Conservation (phyloP, 2,329 filamentous ascomycete species). For the Zymoseptoria passerinii region DNA sequence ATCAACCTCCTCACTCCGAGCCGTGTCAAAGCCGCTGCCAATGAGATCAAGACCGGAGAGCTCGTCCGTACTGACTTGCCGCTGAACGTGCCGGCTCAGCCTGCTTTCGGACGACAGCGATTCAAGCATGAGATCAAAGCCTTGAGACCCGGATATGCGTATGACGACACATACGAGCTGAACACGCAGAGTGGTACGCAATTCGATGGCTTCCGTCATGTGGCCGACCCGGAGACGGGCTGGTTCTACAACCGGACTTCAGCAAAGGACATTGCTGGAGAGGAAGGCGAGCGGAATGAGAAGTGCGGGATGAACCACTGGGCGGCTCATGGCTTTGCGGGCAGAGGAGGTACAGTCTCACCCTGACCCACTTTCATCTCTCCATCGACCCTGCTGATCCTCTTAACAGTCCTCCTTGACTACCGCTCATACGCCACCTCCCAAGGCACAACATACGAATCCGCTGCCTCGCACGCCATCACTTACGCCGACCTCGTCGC, state of each 20-base stretch:
- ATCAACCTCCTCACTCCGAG: constrained; percentile 50
- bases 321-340: constrained; percentile 39
- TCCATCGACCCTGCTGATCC: neutral
- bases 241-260: constrained; percentile 38
- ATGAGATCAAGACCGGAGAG: constrained; percentile 49
- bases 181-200: constrained; percentile 40
- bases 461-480: constrained; percentile 36
- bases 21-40: constrained; percentile 45
- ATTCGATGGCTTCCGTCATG: constrained; percentile 41
- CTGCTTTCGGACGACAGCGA: constrained; percentile 44
- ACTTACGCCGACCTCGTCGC: constrained; percentile 44
- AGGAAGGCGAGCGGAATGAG: constrained; percentile 32
- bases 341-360: constrained; percentile 27
- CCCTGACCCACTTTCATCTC: neutral
- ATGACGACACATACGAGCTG: constrained; percentile 37
- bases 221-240: constrained; percentile 32
- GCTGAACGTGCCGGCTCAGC: constrained; percentile 43
- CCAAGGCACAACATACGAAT: constrained; percentile 36
- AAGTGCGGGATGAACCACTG: constrained; percentile 41
- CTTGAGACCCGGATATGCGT: constrained; percentile 28
- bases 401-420: constrained; percentile 32
- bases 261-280: constrained; percentile 34
- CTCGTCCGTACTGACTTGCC: constrained; percentile 50
- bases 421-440: constrained; percentile 36
- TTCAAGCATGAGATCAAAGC: constrained; percentile 50